Evolutionary conservation across 2,329 filamentous ascomycete species (phyloP), one percentile per base, ranked within the genome.

Genomic region (Aspergillus versicolor): DNA sequence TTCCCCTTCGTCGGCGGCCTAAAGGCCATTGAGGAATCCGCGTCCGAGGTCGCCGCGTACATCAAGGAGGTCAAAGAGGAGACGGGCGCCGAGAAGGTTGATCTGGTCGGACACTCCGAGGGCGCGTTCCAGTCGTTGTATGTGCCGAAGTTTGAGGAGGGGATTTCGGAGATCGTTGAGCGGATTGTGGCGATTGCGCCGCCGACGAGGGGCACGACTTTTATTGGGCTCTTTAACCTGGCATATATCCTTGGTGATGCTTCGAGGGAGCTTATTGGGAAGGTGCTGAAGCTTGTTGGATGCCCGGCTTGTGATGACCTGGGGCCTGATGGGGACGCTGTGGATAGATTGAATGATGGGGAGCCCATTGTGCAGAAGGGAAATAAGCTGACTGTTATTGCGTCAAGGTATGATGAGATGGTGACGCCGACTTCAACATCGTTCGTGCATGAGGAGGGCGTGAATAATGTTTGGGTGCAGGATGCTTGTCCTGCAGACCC

Each of bases 21-120:
- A 5, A 64, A 67, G 19, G 59, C 73, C 6, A 75, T 78, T 66
- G 61, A 61, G 41, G 66, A 72, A n/a, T 77, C 75, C 12, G 71
- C 75, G 3, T 55, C 56, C 9, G 71, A 78, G 44, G 74, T 79
- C 51, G 76, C 75, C 2, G 64, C 55, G 2, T 79, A 77, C 61
- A 68, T 78, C 53, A 67, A 64, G 19, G 66, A 74, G 40, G 75
- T 79, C 0, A 58, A 63, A 15, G 52, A 65, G 5, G 67, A 70
- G 56, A 76, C 75, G 3, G 72, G 70, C 9, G 70, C 72, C 4
- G 43, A 53, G n/a, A 75, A 75, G 48, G 65, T 79, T 30, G 71
- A 78, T 53, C 56, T 78, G 1, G 74, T 79, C 15, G 76, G 76
- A 7, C 76, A 79, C 61, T 78, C 76, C 2, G 76, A 79, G 61